phyloP scores from a whole-genome alignment of 495 filamentous ascomycete genomes.

The Zalerion maritima region DNA sequence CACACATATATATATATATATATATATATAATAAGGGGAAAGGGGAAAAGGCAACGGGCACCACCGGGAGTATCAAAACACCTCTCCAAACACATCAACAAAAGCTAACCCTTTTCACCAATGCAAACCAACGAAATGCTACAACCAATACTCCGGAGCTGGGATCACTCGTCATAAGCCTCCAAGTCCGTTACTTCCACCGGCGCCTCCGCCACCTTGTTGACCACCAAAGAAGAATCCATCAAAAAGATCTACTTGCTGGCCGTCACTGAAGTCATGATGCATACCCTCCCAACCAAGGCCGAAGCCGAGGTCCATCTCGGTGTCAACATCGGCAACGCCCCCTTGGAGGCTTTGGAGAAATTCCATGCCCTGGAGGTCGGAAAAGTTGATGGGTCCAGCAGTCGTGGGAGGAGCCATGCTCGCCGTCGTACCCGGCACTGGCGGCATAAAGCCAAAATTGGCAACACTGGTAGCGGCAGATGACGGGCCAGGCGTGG shows the following conservation, averaged over 20 bases:
- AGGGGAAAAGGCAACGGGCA: too few relatives aligned
- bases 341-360: conserved; percentile 19
- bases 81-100: too few relatives aligned
- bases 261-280: conserved; percentile 69
- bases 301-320: conserved; percentile 61
- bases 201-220: conserved; percentile 16
- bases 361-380: conserved; percentile 33
- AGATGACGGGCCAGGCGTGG: too few relatives aligned
- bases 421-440: conserved; percentile 5
- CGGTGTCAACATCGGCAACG: conserved; percentile 7
- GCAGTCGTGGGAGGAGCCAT: too few relatives aligned
- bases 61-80: too few relatives aligned
- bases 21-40: too few relatives aligned
- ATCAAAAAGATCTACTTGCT: conserved; percentile 73
- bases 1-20: too few relatives aligned
- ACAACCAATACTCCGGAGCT: too few relatives aligned
- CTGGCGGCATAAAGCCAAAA: conserved; percentile 6
- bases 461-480: not conserved
- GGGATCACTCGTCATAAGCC: too few relatives aligned
- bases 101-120: too few relatives aligned
- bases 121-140: too few relatives aligned
- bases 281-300: conserved; percentile 54
- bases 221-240: conserved; percentile 77
- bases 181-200: too few relatives aligned
- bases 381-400: conserved; percentile 16